A percentile compares a stretch with the other conserved stretches of the same genome.
These are phyloP conservation scores for Gleditsia sinensis DNA, from an alignment of 306 rosid species.

Conservation along the genomic window DNA sequence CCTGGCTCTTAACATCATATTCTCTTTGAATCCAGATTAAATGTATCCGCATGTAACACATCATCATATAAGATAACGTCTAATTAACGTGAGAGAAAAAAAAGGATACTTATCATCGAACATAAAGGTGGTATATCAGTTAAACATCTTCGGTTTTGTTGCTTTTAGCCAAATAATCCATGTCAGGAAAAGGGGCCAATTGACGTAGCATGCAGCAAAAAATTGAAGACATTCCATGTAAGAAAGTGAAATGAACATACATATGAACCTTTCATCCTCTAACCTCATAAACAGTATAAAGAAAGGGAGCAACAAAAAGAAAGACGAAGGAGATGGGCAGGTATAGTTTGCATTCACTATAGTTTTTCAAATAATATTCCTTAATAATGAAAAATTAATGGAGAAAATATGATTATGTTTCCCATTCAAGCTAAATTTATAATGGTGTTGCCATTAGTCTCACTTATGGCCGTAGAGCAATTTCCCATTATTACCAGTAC, in stretches of 20 bases:
- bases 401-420: slow-evolving; percentile 44
- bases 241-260: neutral
- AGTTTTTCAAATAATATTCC: slow-evolving; percentile 37
- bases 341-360: neutral
- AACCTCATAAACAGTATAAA: neutral
- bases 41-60: neutral
- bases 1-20: neutral
- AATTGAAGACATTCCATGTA: neutral
- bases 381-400: slow-evolving; percentile 28
- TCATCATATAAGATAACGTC: neutral
- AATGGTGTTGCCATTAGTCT: slow-evolving; percentile 41
- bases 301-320: neutral
- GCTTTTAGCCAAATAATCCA: neutral
- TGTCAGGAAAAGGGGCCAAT: neutral
- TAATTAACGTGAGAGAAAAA: neutral
- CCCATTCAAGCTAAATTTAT: slow-evolving; percentile 36
- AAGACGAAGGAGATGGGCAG: neutral
- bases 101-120: neutral
- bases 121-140: neutral
- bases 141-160: neutral
- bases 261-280: neutral
- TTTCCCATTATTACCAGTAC: slow-evolving; percentile 12
- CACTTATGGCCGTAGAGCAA: slow-evolving; percentile 23
- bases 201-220: slow-evolving; percentile 17
- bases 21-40: neutral